These are phyloP conservation scores for Colletotrichum sidae DNA, from an alignment of 2,329 filamentous ascomycete species.

Conservation along the genomic window DNA sequence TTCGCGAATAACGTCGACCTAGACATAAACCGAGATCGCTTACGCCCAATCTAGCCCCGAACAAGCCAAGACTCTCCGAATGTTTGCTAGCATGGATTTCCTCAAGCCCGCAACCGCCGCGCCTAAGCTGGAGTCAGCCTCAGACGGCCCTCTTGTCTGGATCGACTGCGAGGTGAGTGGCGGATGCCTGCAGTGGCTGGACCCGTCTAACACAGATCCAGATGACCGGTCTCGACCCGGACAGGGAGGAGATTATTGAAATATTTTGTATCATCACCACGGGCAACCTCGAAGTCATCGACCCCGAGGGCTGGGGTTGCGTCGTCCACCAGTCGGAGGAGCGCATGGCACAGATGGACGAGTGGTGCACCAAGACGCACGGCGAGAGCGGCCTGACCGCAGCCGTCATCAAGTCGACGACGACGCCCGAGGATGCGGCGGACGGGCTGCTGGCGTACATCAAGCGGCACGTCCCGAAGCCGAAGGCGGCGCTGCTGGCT, in stretches of 20 bases:
- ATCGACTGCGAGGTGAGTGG: conserved; percentile 74
- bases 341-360: conserved; percentile 82
- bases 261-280: conserved; percentile 94
- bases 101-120: conserved; percentile 17
- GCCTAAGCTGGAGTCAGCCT: conserved; percentile 23
- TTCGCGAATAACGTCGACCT: conserved; percentile 12
- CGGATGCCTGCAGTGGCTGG: background rate
- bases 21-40: background rate
- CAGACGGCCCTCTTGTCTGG: conserved; percentile 79
- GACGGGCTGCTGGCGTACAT: conserved; percentile 82
- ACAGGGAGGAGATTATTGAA: conserved; percentile 87
- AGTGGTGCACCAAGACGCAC: conserved; percentile 90
- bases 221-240: conserved; percentile 90
- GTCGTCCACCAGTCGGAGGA: conserved; percentile 79
- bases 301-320: conserved; percentile 81
- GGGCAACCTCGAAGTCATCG: conserved; percentile 79
- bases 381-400: conserved; percentile 83
- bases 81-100: conserved; percentile 26
- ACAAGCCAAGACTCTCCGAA: no score
- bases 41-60: no score
- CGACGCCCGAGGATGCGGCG: conserved; percentile 79
- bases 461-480: conserved; percentile 74
- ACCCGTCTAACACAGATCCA: conserved; percentile 49
- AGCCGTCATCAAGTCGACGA: conserved; percentile 78
- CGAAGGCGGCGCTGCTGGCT: conserved; percentile 78